A percentile compares a stretch with the other conserved stretches of the same genome.
Conservation (phyloP, 73 alveolate species). For the Tetrahymena borealis region DNA sequence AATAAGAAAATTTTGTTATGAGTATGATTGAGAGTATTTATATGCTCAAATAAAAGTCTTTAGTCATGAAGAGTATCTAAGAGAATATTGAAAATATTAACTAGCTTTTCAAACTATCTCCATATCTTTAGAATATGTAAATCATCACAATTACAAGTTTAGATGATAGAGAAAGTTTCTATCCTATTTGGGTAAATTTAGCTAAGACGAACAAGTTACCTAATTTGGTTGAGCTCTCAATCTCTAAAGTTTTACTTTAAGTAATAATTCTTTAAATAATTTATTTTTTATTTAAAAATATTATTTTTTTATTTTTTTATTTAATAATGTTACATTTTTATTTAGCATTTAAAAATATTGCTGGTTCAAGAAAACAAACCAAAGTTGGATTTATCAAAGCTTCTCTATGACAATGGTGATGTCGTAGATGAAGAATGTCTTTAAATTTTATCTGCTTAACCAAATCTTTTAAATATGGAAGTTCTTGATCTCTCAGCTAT, state of each 20-base stretch:
- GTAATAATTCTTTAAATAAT: neutral
- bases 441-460: neutral
- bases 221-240: neutral
- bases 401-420: neutral
- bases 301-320: neutral
- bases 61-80: neutral
- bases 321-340: no score
- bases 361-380: neutral
- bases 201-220: neutral
- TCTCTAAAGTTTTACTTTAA: neutral
- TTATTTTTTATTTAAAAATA: neutral
- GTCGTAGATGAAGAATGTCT: neutral
- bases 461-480: neutral
- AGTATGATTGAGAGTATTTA: neutral
- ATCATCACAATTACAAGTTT: neutral
- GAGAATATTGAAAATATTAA: neutral
- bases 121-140: neutral
- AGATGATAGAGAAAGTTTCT: neutral
- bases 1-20: neutral
- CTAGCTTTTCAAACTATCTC: neutral
- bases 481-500: neutral
- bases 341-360: neutral
- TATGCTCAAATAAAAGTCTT: neutral
- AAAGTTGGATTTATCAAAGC: neutral
- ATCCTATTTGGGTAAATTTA: neutral